phyloP scores from a whole-genome alignment of 257 asterid species.

The Coffea eugenioides region DNA sequence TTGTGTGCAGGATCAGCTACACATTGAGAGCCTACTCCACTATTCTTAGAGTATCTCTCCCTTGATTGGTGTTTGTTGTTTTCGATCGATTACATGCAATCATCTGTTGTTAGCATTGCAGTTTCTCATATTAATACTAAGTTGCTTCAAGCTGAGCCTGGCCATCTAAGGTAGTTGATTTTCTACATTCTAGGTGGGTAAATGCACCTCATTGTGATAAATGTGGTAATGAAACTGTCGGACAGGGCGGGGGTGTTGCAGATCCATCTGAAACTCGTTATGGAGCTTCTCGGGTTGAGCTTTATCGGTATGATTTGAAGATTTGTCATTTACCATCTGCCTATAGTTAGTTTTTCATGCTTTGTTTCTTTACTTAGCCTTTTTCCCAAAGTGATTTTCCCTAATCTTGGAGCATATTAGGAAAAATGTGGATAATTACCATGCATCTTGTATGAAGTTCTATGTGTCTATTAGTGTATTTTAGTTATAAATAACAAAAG shows the following conservation, averaged over 20 bases:
- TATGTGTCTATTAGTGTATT: neutral
- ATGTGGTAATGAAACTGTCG: constrained; percentile 63
- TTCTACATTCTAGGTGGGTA: constrained; percentile 72
- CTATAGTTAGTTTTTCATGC: neutral
- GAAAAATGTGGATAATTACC: neutral
- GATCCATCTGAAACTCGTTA: constrained; percentile 57
- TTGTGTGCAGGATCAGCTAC: neutral
- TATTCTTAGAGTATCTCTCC: no score
- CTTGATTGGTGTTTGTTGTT: neutral
- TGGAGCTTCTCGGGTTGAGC: constrained; percentile 86
- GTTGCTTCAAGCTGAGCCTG: neutral
- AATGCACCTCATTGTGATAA: constrained; percentile 87
- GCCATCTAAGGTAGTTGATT: constrained; percentile 8
- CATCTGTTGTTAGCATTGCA: neutral
- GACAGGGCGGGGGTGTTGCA: constrained; percentile 75
- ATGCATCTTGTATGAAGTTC: neutral
- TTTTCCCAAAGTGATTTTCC: no score
- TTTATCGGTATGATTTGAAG: constrained; percentile 54
- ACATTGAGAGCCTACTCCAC: neutral
- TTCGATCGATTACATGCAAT: no score
- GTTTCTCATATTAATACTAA: neutral
- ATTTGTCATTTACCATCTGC: neutral
- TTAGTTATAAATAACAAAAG: neutral
- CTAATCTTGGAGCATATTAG: neutral
- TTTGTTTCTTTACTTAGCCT: neutral